These are phyloP conservation scores for Galeopsis tetrahit DNA, from an alignment of 257 asterid genomes.

Conservation along the genomic window DNA sequence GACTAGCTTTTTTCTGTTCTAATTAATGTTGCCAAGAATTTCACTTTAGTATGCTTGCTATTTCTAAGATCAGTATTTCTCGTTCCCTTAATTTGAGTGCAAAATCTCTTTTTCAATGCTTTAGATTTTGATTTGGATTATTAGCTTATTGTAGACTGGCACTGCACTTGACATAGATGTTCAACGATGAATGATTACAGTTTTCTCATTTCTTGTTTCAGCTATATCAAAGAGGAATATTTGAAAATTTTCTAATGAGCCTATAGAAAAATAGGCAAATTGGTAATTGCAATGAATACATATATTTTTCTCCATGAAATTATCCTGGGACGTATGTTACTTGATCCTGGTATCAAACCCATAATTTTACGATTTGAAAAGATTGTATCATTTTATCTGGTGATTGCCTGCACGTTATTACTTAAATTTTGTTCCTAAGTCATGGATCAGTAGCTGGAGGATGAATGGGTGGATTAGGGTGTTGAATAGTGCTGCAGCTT, in stretches of 20 bases:
- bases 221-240: background rate
- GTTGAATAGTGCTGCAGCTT: background rate
- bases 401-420: background rate
- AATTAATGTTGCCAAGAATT: conserved; percentile 14
- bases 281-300: background rate
- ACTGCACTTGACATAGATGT: conserved; percentile 10
- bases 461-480: conserved; percentile 14
- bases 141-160: background rate
- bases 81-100: background rate
- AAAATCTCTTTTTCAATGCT: background rate
- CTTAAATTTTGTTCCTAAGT: conserved; percentile 2
- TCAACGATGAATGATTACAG: background rate
- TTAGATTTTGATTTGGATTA: conserved; percentile 16
- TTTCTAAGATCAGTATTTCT: background rate
- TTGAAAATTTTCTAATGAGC: background rate
- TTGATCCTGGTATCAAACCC: background rate
- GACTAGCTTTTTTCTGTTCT: conserved; percentile 8
- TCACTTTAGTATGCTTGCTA: background rate
- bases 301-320: conserved; percentile 7
- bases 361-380: background rate
- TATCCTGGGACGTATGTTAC: conserved; percentile 1
- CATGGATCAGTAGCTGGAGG: conserved; percentile 10
- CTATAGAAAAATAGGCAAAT: background rate
- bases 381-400: background rate
- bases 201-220: background rate